Percentiles rank a stretch among this genome's conserved stretches.
These are phyloP conservation scores for Chenopodium album DNA, from an alignment of 148 eudicot genomes.

Conservation along the genomic window DNA sequence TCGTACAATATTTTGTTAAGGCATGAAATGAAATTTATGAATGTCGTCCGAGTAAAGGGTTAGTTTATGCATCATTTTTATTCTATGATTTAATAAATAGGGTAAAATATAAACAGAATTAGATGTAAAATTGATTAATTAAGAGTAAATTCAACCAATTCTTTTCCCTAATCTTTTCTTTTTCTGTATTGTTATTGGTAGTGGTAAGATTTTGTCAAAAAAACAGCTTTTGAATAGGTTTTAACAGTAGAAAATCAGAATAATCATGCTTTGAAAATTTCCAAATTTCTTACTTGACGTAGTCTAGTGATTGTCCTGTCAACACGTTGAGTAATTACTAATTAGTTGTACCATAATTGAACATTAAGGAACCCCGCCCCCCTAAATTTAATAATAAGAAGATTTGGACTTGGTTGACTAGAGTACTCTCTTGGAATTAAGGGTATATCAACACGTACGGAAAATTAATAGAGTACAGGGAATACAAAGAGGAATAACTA, in stretches of 20 bases:
- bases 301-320: neutral
- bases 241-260: neutral
- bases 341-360: neutral
- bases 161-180: neutral
- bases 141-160: too few relatives aligned
- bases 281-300: neutral
- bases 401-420: neutral
- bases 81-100: too few relatives aligned
- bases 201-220: neutral
- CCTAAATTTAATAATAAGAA: neutral
- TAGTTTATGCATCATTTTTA: too few relatives aligned
- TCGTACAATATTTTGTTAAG: too few relatives aligned
- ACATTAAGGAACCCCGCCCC: too few relatives aligned
- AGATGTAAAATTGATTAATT: too few relatives aligned
- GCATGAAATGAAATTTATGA: too few relatives aligned
- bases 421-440: neutral
- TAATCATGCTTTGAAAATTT: neutral
- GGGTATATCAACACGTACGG: neutral
- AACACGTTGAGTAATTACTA: neutral
- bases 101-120: too few relatives aligned
- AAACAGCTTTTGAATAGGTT: neutral
- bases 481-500: neutral
- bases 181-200: neutral
- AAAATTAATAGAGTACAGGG: too few relatives aligned
- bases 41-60: too few relatives aligned